These are phyloP conservation scores for Rhizopogon vinicolor DNA, from an alignment of 768 basidiomycete species.

Conservation along the genomic window DNA sequence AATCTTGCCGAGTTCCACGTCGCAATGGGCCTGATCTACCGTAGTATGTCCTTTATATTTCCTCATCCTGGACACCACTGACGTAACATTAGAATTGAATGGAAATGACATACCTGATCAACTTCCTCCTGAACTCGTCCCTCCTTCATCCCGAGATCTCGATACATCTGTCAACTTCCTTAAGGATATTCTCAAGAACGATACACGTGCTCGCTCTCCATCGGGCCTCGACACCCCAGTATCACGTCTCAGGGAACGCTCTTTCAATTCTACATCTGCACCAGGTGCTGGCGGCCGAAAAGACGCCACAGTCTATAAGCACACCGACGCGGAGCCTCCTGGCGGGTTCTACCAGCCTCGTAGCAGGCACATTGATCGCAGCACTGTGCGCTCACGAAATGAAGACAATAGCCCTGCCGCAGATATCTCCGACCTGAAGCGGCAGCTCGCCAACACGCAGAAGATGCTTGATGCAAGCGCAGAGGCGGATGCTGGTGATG, in stretches of 20 bases:
- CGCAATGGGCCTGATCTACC: constrained; percentile 97
- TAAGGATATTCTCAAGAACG: constrained; percentile 82
- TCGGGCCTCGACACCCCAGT: constrained; percentile 45
- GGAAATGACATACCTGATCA: constrained; percentile 86
- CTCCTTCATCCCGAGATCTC: constrained; percentile 87
- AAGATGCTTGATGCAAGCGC: constrained; percentile 72
- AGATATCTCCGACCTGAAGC: constrained; percentile 85
- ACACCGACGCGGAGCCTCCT: constrained; percentile 57
- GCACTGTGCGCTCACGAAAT: constrained; percentile 66
- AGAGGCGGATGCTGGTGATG: constrained; percentile 77
- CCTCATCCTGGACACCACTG: neutral
- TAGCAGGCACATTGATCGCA: constrained; percentile 81
- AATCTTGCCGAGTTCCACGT: constrained; percentile 97
- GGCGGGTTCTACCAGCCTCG: constrained; percentile 75
- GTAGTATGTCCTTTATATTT: constrained; percentile 54
- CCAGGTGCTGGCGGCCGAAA: constrained; percentile 56
- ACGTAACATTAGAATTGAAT: constrained; percentile 61
- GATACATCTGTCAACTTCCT: constrained; percentile 87
- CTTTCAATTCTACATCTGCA: constrained; percentile 55
- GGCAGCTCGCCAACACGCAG: constrained; percentile 73
- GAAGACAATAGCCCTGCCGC: constrained; percentile 58
- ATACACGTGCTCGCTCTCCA: constrained; percentile 71
- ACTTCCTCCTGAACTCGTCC: constrained; percentile 86
- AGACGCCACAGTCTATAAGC: constrained; percentile 92
- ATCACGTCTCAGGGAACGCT: constrained; percentile 64